phyloP scores from a whole-genome alignment of 1,284 basidiomycete genomes.

The Marasmius fiardii region DNA sequence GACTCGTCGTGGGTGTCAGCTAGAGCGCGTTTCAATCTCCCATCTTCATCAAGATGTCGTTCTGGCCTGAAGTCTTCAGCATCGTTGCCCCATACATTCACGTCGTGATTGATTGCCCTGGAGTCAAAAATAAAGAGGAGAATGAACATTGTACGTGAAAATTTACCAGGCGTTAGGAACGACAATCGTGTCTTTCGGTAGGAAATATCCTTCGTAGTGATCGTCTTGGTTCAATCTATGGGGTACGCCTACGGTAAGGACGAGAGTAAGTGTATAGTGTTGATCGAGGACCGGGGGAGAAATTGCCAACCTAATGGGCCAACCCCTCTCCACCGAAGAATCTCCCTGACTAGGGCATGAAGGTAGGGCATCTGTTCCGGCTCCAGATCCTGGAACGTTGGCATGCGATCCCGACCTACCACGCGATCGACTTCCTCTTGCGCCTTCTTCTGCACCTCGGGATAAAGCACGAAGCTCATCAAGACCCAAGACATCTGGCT shows the following conservation, averaged over 20 bases:
- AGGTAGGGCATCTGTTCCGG: constrained; percentile 5
- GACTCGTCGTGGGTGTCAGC: constrained; percentile 17
- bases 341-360: constrained; percentile 7
- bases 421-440: constrained; percentile 1
- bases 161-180: constrained; percentile 17
- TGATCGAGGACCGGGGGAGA: background rate
- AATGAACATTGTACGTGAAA: background rate
- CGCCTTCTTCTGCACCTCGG: constrained; percentile 8
- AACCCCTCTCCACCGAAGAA: constrained; percentile 13
- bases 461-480: constrained; percentile 17
- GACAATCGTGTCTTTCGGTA: constrained; percentile 16
- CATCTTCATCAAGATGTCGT: constrained; percentile 12
- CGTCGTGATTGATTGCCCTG: constrained; percentile 18
- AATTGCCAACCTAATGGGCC: constrained; percentile 11
- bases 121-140: background rate
- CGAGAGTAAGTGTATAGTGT: background rate
- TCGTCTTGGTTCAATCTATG: constrained; percentile 15
- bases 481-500: constrained; percentile 15
- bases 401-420: constrained; percentile 1
- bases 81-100: constrained; percentile 15
- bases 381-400: constrained; percentile 1
- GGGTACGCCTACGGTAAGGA: constrained; percentile 4
- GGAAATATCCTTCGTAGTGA: constrained; percentile 15
- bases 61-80: constrained; percentile 16
- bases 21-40: constrained; percentile 7